These are phyloP conservation scores for Hypoxylon fuscum DNA, from an alignment of 495 filamentous ascomycete species.

Conservation along the genomic window DNA sequence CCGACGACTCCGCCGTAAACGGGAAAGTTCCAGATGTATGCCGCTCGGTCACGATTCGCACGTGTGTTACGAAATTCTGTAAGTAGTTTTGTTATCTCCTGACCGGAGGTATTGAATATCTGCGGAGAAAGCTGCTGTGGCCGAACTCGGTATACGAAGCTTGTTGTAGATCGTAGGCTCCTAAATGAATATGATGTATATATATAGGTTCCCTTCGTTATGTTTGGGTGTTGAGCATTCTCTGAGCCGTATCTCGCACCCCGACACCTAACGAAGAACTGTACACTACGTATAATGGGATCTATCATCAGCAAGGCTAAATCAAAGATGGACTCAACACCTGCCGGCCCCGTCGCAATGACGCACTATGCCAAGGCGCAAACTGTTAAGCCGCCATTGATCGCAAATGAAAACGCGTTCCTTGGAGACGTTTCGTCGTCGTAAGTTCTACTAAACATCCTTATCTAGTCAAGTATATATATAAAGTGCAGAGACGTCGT, in stretches of 20 bases:
- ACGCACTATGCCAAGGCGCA: constrained; percentile 69
- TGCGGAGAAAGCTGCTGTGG: constrained; percentile 19
- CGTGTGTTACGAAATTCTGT: constrained; percentile 16
- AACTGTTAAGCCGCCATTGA: constrained; percentile 72
- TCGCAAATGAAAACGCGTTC: constrained; percentile 79
- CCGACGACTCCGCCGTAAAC: constrained; percentile 26
- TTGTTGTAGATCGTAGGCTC: background rate
- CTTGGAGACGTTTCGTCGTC: constrained; percentile 72
- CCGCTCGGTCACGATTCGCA: constrained; percentile 9
- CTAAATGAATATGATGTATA: too few relatives aligned
- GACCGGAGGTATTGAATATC: constrained; percentile 30
- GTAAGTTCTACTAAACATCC: constrained; percentile 42
- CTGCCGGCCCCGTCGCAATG: constrained; percentile 46
- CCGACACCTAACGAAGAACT: background rate
- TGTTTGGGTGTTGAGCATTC: background rate
- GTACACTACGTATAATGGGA: constrained; percentile 40
- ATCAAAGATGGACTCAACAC: constrained; percentile 24
- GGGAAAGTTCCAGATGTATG: constrained; percentile 24
- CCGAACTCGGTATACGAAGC: constrained; percentile 34
- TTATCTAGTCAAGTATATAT: constrained; percentile 5
- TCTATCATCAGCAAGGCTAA: constrained; percentile 49
- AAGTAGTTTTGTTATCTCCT: constrained; percentile 37
- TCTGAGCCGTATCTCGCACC: background rate
- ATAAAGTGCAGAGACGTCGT: background rate
- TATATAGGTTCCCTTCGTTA: background rate